These are phyloP conservation scores for Beauveria sp. DNA, from an alignment of 2,329 filamentous ascomycete species.

Conservation along the genomic window DNA sequence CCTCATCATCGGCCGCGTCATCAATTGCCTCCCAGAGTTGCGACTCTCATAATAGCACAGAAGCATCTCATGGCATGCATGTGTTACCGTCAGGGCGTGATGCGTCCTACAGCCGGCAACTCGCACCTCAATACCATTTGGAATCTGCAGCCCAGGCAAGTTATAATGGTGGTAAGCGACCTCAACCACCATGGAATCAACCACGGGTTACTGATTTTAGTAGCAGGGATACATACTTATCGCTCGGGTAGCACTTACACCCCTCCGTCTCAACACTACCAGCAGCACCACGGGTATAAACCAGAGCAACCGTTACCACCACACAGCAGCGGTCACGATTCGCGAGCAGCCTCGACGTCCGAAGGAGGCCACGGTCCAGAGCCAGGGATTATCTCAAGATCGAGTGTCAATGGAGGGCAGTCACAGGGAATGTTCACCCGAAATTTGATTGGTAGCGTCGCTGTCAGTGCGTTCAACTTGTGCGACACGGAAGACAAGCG, in stretches of 20 bases:
- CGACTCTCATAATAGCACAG: background rate
- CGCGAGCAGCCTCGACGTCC: background rate
- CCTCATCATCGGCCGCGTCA: background rate
- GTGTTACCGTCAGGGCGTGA: conserved; percentile 30
- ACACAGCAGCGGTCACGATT: conserved; percentile 18
- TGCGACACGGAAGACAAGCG: conserved; percentile 71
- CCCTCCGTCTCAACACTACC: conserved; percentile 29
- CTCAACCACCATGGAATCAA: background rate
- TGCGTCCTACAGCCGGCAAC: conserved; percentile 20
- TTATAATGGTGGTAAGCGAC: conserved; percentile 26
- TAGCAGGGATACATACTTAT: conserved; percentile 21
- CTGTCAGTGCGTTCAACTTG: conserved; percentile 80
- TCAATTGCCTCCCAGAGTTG: background rate
- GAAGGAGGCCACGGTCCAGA: conserved; percentile 24
- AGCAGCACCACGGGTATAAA: conserved; percentile 23
- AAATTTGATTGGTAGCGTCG: conserved; percentile 87
- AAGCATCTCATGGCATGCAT: background rate
- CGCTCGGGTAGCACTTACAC: conserved; percentile 26
- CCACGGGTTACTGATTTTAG: background rate
- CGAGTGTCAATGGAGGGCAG: conserved; percentile 32
- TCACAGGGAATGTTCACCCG: conserved; percentile 84
- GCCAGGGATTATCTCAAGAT: conserved; percentile 23
- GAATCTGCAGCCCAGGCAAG: conserved; percentile 25
- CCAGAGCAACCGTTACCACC: conserved; percentile 16
- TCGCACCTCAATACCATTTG: conserved; percentile 23